Percentiles rank a stretch among this genome's conserved stretches.
Conservation (phyloP, 306 rosid genomes). For the apple (Malus domestica) region ASM211411v1 NC_041798.1:19493501-19494000, state of each 20-base stretch:
- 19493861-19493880: slow-evolving; percentile 90
- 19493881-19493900: slow-evolving; percentile 88
- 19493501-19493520: not conserved
- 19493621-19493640: not conserved
- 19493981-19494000: slow-evolving; percentile 92
- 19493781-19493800: slow-evolving; percentile 88
- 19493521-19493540: not conserved
- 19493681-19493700: slow-evolving; percentile 76
- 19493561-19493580: not conserved
- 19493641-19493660: slow-evolving; percentile 91
- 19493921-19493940: slow-evolving; percentile 73
- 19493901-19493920: slow-evolving; percentile 85
- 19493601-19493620: not conserved
- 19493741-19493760: slow-evolving; percentile 85
- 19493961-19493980: slow-evolving; percentile 80
- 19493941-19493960: slow-evolving; percentile 92
- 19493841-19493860: slow-evolving; percentile 84
- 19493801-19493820: slow-evolving; percentile 74
- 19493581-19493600: not conserved
- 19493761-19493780: slow-evolving; percentile 80
- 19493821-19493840: slow-evolving; percentile 83
- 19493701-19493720: slow-evolving; percentile 75
- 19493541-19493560: not conserved
- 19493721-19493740: slow-evolving; percentile 74
- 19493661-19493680: slow-evolving; percentile 94